Percentiles rank a stretch among this genome's conserved stretches.
Conservation (phyloP, 2,329 filamentous ascomycete species). For the Colletotrichum theobromicola region DNA sequence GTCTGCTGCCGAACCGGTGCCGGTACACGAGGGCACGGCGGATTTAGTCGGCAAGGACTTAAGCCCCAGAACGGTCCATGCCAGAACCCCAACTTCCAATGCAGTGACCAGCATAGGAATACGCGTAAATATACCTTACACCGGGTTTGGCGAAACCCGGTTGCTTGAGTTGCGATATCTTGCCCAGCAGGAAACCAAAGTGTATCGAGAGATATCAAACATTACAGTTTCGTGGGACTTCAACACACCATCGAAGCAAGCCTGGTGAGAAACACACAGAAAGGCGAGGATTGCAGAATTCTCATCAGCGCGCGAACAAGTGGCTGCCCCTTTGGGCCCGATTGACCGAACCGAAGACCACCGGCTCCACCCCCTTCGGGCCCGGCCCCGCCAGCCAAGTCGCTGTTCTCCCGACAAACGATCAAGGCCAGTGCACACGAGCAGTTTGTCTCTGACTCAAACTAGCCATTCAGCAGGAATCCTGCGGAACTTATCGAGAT, state of each 20-base stretch:
- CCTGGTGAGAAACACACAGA: neutral
- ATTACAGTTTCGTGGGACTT: neutral
- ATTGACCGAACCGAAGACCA: neutral
- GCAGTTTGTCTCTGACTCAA: neutral
- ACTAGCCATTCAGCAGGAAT: neutral
- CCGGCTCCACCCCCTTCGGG: slow-evolving; percentile 8
- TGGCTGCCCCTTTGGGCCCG: neutral
- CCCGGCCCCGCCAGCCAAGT: neutral
- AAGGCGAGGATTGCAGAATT: neutral
- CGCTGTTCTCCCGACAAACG: neutral
- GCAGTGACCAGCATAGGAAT: neutral
- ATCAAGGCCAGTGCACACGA: neutral
- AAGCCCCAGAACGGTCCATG: slow-evolving; percentile 2
- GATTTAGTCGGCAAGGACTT: slow-evolving; percentile 19
- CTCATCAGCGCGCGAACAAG: neutral
- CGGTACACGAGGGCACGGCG: neutral
- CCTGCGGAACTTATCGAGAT: neutral
- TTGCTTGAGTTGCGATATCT: neutral
- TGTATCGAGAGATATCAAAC: neutral
- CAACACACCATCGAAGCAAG: neutral
- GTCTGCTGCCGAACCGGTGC: slow-evolving; percentile 5
- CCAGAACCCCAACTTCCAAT: neutral
- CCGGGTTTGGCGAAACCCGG: neutral
- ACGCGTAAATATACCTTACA: neutral
- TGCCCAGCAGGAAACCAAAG: neutral